Conservation (phyloP, 139 green algal genomes). For the Coelastrella sp. region DNA sequence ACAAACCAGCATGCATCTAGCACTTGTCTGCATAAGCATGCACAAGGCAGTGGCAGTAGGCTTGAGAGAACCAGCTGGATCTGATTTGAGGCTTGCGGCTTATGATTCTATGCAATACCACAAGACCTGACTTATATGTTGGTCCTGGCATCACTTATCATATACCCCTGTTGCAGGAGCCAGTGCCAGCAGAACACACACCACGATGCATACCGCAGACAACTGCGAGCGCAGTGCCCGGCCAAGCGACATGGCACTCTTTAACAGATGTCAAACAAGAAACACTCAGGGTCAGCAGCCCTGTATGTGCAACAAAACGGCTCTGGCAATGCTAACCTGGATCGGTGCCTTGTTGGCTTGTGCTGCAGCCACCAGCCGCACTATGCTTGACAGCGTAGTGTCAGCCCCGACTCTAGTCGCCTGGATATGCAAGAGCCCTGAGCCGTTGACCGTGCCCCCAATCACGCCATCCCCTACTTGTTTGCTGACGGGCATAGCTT, state of each 20-base stretch:
- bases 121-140: neutral
- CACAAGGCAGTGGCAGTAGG: too few relatives aligned
- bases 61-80: neutral
- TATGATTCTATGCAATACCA: neutral
- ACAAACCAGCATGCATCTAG: too few relatives aligned
- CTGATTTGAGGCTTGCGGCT: neutral
- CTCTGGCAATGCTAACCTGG: conserved; percentile 62
- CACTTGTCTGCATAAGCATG: too few relatives aligned
- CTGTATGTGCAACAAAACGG: too few relatives aligned
- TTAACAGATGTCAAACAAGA: too few relatives aligned
- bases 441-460: conserved; percentile 92
- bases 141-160: neutral
- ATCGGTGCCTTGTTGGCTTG: conserved; percentile 98
- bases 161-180: neutral
- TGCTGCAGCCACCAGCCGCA: conserved; percentile 91
- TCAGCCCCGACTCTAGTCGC: conserved; percentile 79
- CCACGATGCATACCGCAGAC: too few relatives aligned
- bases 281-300: too few relatives aligned
- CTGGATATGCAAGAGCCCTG: conserved; percentile 65
- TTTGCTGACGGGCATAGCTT: conserved; percentile 70
- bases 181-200: too few relatives aligned
- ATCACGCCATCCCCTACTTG: conserved; percentile 76
- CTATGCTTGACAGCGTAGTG: conserved; percentile 91
- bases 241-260: too few relatives aligned
- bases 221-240: too few relatives aligned